These are phyloP conservation scores for Xenoacremonium recifei DNA, from an alignment of 2,329 filamentous ascomycete genomes.

Conservation along the genomic window DNA sequence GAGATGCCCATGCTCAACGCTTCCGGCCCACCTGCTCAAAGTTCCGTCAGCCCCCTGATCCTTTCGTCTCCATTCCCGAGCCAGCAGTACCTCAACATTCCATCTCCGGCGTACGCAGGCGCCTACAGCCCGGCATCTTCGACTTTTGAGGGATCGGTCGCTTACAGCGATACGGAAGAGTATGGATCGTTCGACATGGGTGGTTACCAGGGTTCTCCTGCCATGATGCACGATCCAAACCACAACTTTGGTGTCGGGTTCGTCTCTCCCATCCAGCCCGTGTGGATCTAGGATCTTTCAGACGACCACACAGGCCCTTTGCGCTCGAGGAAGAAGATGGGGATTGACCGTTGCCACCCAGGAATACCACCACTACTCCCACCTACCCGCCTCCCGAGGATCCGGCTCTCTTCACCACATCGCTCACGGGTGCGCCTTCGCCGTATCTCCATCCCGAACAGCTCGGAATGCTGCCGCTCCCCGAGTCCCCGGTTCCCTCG, in stretches of 20 bases:
- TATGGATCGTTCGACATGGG: constrained; percentile 48
- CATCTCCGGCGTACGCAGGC: constrained; percentile 58
- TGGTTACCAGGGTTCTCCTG: constrained; percentile 42
- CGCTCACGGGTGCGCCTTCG: constrained; percentile 40
- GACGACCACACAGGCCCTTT: constrained; percentile 39
- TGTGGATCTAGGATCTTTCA: constrained; percentile 56
- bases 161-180: constrained; percentile 63
- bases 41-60: constrained; percentile 53
- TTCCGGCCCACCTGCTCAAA: constrained; percentile 38
- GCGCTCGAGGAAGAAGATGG: constrained; percentile 39
- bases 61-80: constrained; percentile 54
- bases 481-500: constrained; percentile 43
- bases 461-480: constrained; percentile 42
- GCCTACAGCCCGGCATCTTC: constrained; percentile 63
- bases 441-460: constrained; percentile 44
- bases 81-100: constrained; percentile 61
- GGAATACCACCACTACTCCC: constrained; percentile 48
- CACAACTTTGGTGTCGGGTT: constrained; percentile 52
- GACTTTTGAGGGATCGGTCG: constrained; percentile 59
- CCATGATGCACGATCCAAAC: constrained; percentile 43
- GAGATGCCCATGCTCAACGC: constrained; percentile 56
- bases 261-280: constrained; percentile 61
- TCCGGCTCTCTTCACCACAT: constrained; percentile 33
- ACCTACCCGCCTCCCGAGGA: constrained; percentile 45
- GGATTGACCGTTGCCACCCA: constrained; percentile 56